Percentiles rank a stretch among this genome's conserved stretches.
Evolutionary conservation across 805 yeast genomes (phyloP).

Genomic region (Schwanniomyces yamadae): DNA sequence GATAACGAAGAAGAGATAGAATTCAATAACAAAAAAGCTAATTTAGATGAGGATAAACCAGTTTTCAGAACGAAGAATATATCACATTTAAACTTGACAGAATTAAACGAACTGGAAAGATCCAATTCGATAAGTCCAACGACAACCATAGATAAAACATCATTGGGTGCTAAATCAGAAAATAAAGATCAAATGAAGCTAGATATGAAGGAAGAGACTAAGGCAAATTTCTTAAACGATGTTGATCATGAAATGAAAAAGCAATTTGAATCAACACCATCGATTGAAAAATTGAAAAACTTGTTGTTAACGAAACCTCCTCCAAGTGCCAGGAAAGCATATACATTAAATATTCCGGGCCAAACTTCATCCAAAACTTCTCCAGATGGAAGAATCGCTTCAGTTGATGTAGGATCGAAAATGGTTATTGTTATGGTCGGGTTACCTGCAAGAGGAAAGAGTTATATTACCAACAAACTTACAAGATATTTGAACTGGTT

Average conservation of each 20-base stretch:
- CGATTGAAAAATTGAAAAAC: slow-evolving; percentile 37
- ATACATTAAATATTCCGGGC: slow-evolving; percentile 91
- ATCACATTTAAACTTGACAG: slow-evolving; percentile 40
- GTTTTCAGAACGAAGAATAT: slow-evolving; percentile 27
- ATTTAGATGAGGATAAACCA: slow-evolving; percentile 12
- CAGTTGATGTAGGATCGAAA: slow-evolving; percentile 73
- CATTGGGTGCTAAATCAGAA: background rate
- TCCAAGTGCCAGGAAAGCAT: slow-evolving; percentile 56
- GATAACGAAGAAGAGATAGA: slow-evolving; percentile 20
- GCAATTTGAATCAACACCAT: slow-evolving; percentile 41
- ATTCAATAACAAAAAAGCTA: slow-evolving; percentile 6
- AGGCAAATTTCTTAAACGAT: slow-evolving; percentile 31
- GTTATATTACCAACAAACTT: slow-evolving; percentile 87
- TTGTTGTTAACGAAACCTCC: slow-evolving; percentile 36
- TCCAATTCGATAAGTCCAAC: slow-evolving; percentile 14
- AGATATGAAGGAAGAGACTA: slow-evolving; percentile 19
- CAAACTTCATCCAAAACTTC: slow-evolving; percentile 77
- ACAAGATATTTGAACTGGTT: slow-evolving; percentile 91
- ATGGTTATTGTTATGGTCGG: slow-evolving; percentile 97
- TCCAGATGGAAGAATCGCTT: slow-evolving; percentile 69
- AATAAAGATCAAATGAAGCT: slow-evolving; percentile 4
- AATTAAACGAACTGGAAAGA: slow-evolving; percentile 17
- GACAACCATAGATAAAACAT: slow-evolving; percentile 5
- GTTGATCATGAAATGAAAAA: slow-evolving; percentile 34
- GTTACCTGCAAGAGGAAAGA: slow-evolving; percentile 91